phyloP scores from a whole-genome alignment of 2,329 filamentous ascomycete species.

The Amesomyces nigricolor region DNA sequence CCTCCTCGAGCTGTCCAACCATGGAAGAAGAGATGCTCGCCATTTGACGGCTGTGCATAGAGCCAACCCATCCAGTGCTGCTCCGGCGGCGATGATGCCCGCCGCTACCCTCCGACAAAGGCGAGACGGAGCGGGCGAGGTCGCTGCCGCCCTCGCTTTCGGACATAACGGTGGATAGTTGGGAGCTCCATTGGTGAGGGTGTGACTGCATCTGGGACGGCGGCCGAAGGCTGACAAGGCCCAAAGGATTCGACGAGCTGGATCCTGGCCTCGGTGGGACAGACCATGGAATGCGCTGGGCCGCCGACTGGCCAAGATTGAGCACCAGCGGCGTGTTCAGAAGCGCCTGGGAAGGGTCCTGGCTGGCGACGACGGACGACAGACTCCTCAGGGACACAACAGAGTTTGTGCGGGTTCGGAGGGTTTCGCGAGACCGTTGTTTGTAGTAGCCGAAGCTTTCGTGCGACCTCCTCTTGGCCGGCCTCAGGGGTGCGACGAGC shows the following conservation, averaged over 20 bases:
- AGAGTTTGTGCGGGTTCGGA: conserved; percentile 40
- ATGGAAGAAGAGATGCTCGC: conserved; percentile 54
- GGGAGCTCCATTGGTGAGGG: conserved; percentile 58
- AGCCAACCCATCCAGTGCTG: conserved; percentile 43
- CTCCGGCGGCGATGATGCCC: conserved; percentile 36
- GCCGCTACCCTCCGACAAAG: conserved; percentile 31
- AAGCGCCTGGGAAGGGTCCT: conserved; percentile 40
- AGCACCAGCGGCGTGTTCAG: conserved; percentile 37
- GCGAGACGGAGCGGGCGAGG: conserved; percentile 44
- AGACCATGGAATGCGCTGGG: conserved; percentile 27
- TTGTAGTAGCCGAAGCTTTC: conserved; percentile 47
- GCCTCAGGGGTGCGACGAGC: conserved; percentile 49
- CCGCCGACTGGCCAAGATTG: conserved; percentile 32
- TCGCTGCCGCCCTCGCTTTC: conserved; percentile 52
- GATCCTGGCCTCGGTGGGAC: conserved; percentile 22
- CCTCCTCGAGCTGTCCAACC: conserved; percentile 39
- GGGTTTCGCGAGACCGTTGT: conserved; percentile 47
- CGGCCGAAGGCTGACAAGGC: conserved; percentile 23
- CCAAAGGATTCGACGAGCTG: conserved; percentile 24
- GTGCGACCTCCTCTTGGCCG: conserved; percentile 41
- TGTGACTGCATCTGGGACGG: conserved; percentile 42
- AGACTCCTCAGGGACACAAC: conserved; percentile 49
- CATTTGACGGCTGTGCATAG: conserved; percentile 47
- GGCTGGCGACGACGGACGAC: conserved; percentile 45
- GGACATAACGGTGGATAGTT: conserved; percentile 58